phyloP scores from a whole-genome alignment of 495 filamentous ascomycete species.

The Corynascus novoguineensis region DNA sequence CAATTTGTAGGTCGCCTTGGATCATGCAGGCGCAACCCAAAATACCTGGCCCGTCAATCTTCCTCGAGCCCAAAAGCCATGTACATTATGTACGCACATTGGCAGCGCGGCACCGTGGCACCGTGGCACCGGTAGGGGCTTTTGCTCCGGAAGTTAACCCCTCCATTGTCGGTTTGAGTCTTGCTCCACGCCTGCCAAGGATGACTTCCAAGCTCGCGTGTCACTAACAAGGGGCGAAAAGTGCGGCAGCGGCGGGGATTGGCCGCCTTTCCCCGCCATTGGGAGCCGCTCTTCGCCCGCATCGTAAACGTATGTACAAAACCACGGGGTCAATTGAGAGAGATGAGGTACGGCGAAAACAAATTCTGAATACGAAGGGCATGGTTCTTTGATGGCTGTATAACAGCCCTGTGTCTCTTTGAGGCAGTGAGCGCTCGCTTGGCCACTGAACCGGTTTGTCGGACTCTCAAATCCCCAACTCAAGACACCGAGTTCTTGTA shows the following conservation, averaged over 20 bases:
- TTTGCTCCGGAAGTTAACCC: constrained; percentile 2
- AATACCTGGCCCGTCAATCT: too few relatives aligned
- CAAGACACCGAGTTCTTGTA: too few relatives aligned
- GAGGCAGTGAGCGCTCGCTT: background rate
- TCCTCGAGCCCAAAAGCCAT: too few relatives aligned
- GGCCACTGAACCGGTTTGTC: background rate
- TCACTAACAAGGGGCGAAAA: constrained; percentile 1
- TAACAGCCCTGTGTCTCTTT: background rate
- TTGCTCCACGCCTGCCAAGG: background rate
- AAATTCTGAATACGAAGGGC: background rate
- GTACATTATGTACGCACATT: too few relatives aligned
- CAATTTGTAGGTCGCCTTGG: too few relatives aligned
- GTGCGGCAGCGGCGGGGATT: background rate
- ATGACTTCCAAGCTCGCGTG: constrained; percentile 5
- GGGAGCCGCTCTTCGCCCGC: background rate
- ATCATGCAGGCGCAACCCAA: too few relatives aligned
- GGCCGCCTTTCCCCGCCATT: background rate
- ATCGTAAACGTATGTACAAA: background rate
- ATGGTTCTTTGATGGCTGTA: background rate
- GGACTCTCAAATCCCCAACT: background rate
- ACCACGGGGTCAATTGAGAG: background rate
- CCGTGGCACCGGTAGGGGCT: constrained; percentile 2
- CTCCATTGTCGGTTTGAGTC: background rate
- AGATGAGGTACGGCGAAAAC: background rate
- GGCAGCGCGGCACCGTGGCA: background rate